phyloP scores from a whole-genome alignment of 2,329 filamentous ascomycete species.

The Chalaropsis ovoidea region DNA sequence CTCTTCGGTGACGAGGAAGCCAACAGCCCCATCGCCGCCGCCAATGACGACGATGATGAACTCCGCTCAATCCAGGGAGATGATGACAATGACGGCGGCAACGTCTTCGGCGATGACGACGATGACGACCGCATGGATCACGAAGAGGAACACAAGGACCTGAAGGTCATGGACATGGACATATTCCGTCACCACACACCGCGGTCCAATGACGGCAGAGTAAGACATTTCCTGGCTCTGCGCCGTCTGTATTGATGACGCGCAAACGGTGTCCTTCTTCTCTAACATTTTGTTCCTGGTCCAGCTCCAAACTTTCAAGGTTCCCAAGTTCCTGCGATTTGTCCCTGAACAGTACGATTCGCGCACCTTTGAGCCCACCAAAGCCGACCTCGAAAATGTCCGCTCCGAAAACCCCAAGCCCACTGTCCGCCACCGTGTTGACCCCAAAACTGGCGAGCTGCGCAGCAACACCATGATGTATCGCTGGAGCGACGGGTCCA shows the following conservation, averaged over 20 bases:
- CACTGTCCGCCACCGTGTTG: conserved; percentile 59
- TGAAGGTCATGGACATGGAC: conserved; percentile 52
- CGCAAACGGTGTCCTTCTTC: background rate
- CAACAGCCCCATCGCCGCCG: conserved; percentile 53
- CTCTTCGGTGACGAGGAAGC: conserved; percentile 51
- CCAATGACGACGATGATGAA: conserved; percentile 46
- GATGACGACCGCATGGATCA: conserved; percentile 24
- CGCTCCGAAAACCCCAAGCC: conserved; percentile 49
- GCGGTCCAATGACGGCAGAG: conserved; percentile 59
- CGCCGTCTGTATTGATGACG: background rate
- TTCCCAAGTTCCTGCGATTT: conserved; percentile 63
- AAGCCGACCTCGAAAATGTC: conserved; percentile 45
- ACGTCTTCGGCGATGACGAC: conserved; percentile 20
- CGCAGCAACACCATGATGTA: conserved; percentile 67
- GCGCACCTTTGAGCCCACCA: conserved; percentile 53
- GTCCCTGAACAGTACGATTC: conserved; percentile 57
- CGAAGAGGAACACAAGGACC: conserved; percentile 35
- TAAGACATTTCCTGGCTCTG: conserved; percentile 35
- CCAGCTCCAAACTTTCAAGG: conserved; percentile 29
- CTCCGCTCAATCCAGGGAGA: conserved; percentile 44
- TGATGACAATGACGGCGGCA: conserved; percentile 32
- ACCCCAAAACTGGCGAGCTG: conserved; percentile 53
- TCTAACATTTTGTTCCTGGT: conserved; percentile 8
- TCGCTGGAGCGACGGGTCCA: conserved; percentile 68
- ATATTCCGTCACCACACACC: conserved; percentile 61